phyloP scores from a whole-genome alignment of 2,329 filamentous ascomycete species.

The Akanthomyces uredinophilus region DNA sequence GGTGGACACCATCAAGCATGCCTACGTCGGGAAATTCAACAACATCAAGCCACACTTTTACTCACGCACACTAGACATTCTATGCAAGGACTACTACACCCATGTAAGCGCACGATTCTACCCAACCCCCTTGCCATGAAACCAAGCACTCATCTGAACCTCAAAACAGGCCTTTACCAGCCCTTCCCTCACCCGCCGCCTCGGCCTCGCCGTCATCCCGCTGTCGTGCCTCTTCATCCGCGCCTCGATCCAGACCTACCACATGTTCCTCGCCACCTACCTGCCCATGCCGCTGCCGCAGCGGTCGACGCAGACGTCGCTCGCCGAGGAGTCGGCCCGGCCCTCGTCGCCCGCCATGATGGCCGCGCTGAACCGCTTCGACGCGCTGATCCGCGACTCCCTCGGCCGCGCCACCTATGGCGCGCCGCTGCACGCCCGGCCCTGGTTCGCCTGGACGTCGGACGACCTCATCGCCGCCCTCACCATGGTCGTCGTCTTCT shows the following conservation, averaged over 20 bases:
- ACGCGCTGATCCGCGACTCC: conserved; percentile 68
- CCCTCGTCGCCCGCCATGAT: conserved; percentile 68
- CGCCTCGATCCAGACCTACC: conserved; percentile 90
- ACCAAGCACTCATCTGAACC: conserved; percentile 12
- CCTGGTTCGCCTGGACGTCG: conserved; percentile 54
- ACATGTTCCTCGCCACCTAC: conserved; percentile 92
- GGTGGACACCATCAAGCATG: conserved; percentile 95
- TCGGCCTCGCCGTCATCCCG: conserved; percentile 87
- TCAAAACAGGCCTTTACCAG: conserved; percentile 70
- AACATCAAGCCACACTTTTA: conserved; percentile 91
- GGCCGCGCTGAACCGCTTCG: conserved; percentile 73
- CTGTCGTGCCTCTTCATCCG: conserved; percentile 93
- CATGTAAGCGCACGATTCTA: conserved; percentile 54
- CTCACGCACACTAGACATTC: conserved; percentile 80
- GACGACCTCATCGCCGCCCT: conserved; percentile 70
- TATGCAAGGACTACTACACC: conserved; percentile 97
- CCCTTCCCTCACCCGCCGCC: conserved; percentile 80
- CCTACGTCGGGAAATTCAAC: conserved; percentile 98
- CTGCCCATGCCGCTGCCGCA: conserved; percentile 67
- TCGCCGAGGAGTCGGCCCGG: conserved; percentile 57
- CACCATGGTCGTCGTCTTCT: conserved; percentile 83
- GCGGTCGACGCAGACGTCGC: conserved; percentile 59
- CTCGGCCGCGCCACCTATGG: conserved; percentile 68
- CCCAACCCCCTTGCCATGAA: too few relatives aligned
- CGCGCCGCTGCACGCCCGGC: conserved; percentile 35